phyloP scores from a whole-genome alignment of 2,329 filamentous ascomycete genomes.

The Arthroderma sp. region DNA sequence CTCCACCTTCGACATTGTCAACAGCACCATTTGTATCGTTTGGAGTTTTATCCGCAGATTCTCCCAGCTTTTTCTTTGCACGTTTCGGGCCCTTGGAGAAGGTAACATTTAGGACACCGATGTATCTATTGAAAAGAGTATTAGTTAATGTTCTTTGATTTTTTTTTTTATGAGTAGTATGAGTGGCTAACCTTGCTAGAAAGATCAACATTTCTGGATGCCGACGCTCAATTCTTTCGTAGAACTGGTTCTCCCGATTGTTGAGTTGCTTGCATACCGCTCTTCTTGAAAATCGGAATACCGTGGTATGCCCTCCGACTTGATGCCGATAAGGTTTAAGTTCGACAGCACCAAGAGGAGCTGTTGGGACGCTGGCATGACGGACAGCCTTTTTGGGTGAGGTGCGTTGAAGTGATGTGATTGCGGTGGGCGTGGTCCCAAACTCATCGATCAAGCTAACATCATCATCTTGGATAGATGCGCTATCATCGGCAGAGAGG shows the following conservation, averaged over 20 bases:
- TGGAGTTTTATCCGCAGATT: constrained; percentile 4
- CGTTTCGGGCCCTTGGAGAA: constrained; percentile 71
- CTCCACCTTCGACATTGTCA: constrained; percentile 1
- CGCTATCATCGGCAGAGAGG: constrained; percentile 30
- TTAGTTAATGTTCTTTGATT: not conserved
- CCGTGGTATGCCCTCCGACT: constrained; percentile 88
- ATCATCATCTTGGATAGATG: constrained; percentile 39
- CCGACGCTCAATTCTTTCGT: constrained; percentile 83
- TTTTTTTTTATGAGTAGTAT: too few relatives aligned
- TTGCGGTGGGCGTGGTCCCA: constrained; percentile 34
- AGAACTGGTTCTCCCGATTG: constrained; percentile 96
- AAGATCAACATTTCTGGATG: constrained; percentile 85
- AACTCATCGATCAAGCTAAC: constrained; percentile 40
- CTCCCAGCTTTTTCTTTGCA: constrained; percentile 31
- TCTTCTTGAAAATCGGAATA: constrained; percentile 88
- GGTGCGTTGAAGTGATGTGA: constrained; percentile 14
- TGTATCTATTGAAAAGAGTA: constrained; percentile 51
- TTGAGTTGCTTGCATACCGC: constrained; percentile 98
- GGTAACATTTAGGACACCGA: constrained; percentile 90
- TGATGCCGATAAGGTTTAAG: constrained; percentile 95
- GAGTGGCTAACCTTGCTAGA: constrained; percentile 58
- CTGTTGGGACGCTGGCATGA: constrained; percentile 13
- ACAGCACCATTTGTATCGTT: constrained; percentile 1
- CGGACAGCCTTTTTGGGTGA: not conserved
- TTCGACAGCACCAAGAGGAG: constrained; percentile 77